These are phyloP conservation scores for Coemansia sp. DNA, from an alignment of 192 early-diverging fungal genomes.

Conservation along the genomic window DNA sequence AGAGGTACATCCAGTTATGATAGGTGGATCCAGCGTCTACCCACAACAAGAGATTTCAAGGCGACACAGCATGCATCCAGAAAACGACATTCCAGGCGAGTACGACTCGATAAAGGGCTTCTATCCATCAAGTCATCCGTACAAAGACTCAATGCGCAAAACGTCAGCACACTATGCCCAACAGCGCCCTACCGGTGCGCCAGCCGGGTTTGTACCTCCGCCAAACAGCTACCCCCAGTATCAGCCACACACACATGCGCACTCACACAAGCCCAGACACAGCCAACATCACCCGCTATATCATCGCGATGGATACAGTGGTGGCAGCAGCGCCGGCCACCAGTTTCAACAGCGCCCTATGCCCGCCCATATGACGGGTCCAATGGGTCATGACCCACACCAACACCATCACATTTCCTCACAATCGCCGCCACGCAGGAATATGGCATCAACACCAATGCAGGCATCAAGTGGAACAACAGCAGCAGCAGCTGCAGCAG, in stretches of 20 bases:
- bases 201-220: slow-evolving; percentile 7
- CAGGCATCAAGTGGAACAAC: too few relatives aligned
- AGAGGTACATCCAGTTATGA: slow-evolving; percentile 13
- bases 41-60: slow-evolving; percentile 1
- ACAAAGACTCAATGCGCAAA: slow-evolving; percentile 1
- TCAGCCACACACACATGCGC: slow-evolving; percentile 10
- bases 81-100: background rate
- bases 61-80: slow-evolving; percentile 1
- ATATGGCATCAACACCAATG: too few relatives aligned
- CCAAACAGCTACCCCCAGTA: slow-evolving; percentile 11
- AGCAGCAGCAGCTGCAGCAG: background rate
- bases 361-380: background rate
- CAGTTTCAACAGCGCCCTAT: slow-evolving; percentile 1
- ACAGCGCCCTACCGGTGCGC: background rate
- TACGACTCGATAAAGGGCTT: slow-evolving; percentile 1
- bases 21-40: slow-evolving; percentile 3
- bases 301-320: background rate
- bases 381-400: too few relatives aligned
- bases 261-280: background rate
- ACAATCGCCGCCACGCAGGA: background rate
- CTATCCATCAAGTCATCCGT: background rate
- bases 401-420: background rate
- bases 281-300: slow-evolving; percentile 1
- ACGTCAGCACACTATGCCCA: slow-evolving; percentile 3
- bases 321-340: background rate